These are phyloP conservation scores for Akebia trifoliata DNA, from an alignment of 164 flowering plant genomes.

Conservation along the genomic window DNA sequence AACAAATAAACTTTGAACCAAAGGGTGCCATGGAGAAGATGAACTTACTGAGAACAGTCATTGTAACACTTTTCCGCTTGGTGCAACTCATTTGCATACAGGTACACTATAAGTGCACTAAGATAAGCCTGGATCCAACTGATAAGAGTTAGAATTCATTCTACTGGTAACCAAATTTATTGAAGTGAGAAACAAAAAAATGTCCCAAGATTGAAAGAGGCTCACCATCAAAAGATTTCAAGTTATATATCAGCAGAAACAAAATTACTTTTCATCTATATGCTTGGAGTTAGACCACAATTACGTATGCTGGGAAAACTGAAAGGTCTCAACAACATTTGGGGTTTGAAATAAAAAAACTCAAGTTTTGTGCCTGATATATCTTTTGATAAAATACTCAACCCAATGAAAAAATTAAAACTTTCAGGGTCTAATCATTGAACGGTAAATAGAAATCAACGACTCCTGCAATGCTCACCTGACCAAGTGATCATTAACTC, in stretches of 20 bases:
- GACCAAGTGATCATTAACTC: no score
- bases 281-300: no score
- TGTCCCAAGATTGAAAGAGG: no score
- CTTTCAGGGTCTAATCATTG: no score
- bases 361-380: not conserved
- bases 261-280: no score
- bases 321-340: no score
- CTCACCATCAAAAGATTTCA: no score
- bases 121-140: constrained; percentile 76
- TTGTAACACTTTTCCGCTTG: constrained; percentile 93
- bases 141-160: not conserved
- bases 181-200: not conserved
- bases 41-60: constrained; percentile 88
- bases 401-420: no score
- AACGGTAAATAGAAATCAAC: no score
- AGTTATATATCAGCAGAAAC: no score
- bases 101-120: constrained; percentile 87
- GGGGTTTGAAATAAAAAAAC: not conserved
- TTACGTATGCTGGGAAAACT: no score
- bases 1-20: not conserved
- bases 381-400: not conserved
- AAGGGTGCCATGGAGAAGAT: not conserved
- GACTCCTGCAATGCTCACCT: no score
- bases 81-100: constrained; percentile 75
- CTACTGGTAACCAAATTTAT: not conserved